Evolutionary conservation across 176 grass and related monocot genomes (phyloP).

Genomic region (Otatea glauca): DNA sequence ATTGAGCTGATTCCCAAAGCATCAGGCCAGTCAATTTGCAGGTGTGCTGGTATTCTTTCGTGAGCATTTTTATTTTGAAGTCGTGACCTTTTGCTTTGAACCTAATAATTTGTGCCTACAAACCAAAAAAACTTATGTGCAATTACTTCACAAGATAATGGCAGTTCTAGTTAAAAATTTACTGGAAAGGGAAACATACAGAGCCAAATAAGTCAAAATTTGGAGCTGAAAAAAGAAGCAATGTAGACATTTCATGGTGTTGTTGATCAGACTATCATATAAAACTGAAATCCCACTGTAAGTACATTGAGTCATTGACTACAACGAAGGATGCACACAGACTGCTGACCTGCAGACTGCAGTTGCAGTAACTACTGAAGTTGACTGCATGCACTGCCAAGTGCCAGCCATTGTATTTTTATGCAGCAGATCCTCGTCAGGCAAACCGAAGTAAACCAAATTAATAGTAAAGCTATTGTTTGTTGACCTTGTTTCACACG

Average conservation of each 20-base stretch:
- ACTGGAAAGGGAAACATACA: neutral
- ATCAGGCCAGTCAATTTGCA: constrained; percentile 92
- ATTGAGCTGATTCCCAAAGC: constrained; percentile 89
- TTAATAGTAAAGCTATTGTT: neutral
- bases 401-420: neutral
- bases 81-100: constrained; percentile 60
- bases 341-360: neutral
- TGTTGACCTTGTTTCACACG: neutral
- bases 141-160: constrained; percentile 29
- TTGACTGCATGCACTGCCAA: neutral
- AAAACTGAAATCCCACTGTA: neutral
- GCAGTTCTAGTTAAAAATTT: neutral
- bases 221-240: neutral
- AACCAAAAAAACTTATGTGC: constrained; percentile 28
- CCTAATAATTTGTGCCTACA: constrained; percentile 54
- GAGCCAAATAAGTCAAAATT: neutral
- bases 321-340: neutral
- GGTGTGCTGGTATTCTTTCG: constrained; percentile 88
- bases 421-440: neutral
- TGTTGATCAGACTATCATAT: neutral
- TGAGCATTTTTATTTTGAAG: constrained; percentile 77
- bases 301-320: constrained; percentile 19
- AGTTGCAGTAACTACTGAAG: constrained; percentile 20
- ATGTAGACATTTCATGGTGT: neutral
- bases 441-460: constrained; percentile 13